Evolutionary conservation across 495 filamentous ascomycete genomes (phyloP).

Genomic region (Rhypophila decipiens): DNA sequence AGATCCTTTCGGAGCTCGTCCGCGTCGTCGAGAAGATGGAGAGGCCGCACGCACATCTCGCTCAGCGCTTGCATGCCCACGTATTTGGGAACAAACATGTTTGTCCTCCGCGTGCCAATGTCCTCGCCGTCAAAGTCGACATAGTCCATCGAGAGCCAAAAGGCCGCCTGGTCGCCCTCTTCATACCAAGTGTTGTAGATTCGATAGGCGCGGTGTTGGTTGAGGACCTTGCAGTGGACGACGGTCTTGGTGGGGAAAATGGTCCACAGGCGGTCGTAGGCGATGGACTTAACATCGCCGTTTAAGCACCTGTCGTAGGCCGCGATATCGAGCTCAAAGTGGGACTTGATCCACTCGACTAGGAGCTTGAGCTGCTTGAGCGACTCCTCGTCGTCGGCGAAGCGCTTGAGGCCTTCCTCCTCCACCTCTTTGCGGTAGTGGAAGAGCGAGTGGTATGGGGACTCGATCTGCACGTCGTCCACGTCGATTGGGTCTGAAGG

Average conservation of each 20-base stretch:
- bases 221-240: slow-evolving; percentile 17
- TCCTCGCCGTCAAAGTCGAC: slow-evolving; percentile 31
- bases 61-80: slow-evolving; percentile 15
- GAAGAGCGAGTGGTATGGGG: slow-evolving; percentile 29
- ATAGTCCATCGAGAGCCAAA: slow-evolving; percentile 12
- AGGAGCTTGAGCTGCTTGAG: slow-evolving; percentile 24
- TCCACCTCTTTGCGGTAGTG: slow-evolving; percentile 23
- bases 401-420: slow-evolving; percentile 18
- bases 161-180: slow-evolving; percentile 1
- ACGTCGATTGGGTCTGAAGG: slow-evolving; percentile 24
- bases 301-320: slow-evolving; percentile 22
- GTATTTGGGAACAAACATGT: slow-evolving; percentile 22
- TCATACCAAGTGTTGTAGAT: slow-evolving; percentile 18
- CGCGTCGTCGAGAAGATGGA: slow-evolving; percentile 19
- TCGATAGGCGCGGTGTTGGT: slow-evolving; percentile 25
- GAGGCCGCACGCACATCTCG: slow-evolving; percentile 20
- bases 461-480: slow-evolving; percentile 23
- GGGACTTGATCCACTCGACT: slow-evolving; percentile 26
- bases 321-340: slow-evolving; percentile 28
- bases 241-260: slow-evolving; percentile 26
- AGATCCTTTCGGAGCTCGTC: slow-evolving; percentile 16
- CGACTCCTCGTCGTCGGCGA: slow-evolving; percentile 22
- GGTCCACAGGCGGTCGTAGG: slow-evolving; percentile 31
- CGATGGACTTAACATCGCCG: slow-evolving; percentile 20
- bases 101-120: slow-evolving; percentile 16